Base-by-base conservation (phyloP, 2,329 filamentous ascomycete genomes). In the Phaeosphaeria sp. region DNA sequence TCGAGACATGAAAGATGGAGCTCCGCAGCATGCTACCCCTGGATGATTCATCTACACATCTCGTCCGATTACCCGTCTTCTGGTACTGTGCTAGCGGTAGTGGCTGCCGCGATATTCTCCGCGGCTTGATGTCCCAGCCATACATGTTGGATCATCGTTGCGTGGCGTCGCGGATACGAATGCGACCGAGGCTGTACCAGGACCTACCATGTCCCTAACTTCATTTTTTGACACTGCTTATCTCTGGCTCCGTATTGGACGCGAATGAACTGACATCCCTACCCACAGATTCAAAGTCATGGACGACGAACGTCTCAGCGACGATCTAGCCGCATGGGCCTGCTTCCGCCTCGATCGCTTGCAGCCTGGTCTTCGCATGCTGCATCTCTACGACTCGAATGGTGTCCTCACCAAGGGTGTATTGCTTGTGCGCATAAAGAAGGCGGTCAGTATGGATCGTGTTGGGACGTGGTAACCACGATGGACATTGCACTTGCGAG, bases 321-420 rank as follows among this genome's bases (percentile, higher is more conserved):
- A 98, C 70, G 85, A 90, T 58, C 77, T 97, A 55, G 89, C 92
- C 11, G 92, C 90, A 2, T 98, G 95, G 95, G 88, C 91, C 1
- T 97, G 93, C 71, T 89, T 96, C 66, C 85, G 93, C 41, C 85
- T 98, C 21, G 93, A 97, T 77, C 85, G 93, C 7, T 77, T 97
- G 58, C 87, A 87, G 59, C 80, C 85, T 33, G 94, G 95, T 0
- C 90, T 91, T 66, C 84, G 93, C 11, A 87, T 97, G 64, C 82
- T 98, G 55, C 90, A 89, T 67, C 79, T 98, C 56, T 82, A 90
- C 62, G 89, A 96, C 72, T 81, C 83, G 23, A 84, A 88, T 60
- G 92, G 92, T 0, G 80, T 82, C 27, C 77, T 86, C 55, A 90
- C 86, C 2, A 84, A 86, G 21, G 92, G 91, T 0, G 83, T 88